Conservation (phyloP, 2,329 filamentous ascomycete species). For the Fusarium sp. region DNA sequence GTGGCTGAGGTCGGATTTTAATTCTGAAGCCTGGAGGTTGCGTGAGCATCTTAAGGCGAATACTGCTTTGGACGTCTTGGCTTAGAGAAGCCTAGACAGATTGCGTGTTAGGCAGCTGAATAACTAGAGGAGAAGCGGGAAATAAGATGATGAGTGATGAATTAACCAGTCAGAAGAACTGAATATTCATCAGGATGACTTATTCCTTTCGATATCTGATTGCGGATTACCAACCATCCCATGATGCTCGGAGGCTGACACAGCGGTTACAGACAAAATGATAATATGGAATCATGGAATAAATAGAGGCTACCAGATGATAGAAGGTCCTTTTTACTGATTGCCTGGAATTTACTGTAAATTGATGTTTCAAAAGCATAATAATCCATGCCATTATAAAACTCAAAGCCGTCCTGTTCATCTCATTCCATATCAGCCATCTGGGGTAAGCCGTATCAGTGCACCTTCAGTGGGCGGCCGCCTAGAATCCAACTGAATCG, state of each 20-base stretch:
- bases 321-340: background rate
- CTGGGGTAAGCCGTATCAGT: slow-evolving; percentile 14
- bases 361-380: background rate
- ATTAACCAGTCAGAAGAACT: background rate
- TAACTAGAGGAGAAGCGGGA: background rate
- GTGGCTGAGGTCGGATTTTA: slow-evolving; percentile 62
- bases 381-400: background rate
- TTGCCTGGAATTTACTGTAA: background rate
- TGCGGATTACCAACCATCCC: slow-evolving; percentile 13
- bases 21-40: slow-evolving; percentile 31
- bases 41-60: background rate
- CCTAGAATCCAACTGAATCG: slow-evolving; percentile 14
- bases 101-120: background rate
- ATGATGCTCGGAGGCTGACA: background rate
- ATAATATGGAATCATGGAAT: background rate
- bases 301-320: background rate
- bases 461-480: slow-evolving; percentile 35
- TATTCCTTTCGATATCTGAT: background rate
- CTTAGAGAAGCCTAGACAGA: background rate
- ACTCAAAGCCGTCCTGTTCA: background rate
- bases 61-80: background rate
- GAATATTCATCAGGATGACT: slow-evolving; percentile 3
- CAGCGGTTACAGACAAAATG: background rate
- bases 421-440: slow-evolving; percentile 3
- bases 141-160: background rate